Evolutionary conservation across 169 alveolate genomes (phyloP).

Genomic region (Plasmodium relictum): DNA sequence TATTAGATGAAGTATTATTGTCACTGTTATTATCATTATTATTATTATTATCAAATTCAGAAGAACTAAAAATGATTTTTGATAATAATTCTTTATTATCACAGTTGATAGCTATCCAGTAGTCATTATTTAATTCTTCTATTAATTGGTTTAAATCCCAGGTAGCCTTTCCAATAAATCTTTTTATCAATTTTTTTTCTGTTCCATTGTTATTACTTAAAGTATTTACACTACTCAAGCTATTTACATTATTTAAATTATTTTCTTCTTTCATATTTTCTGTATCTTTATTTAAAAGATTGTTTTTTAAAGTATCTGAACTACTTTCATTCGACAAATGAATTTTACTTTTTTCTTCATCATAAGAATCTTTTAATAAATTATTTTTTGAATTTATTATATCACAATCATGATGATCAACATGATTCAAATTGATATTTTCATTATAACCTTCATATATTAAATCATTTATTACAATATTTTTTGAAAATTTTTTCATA

Average conservation of each 20-base stretch:
- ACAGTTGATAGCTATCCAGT: constrained; percentile 71
- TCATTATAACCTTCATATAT: constrained; percentile 74
- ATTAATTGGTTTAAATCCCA: constrained; percentile 64
- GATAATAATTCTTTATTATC: constrained; percentile 57
- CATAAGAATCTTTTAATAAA: background rate
- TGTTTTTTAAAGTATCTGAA: too few species aligned
- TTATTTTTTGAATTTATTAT: too few species aligned
- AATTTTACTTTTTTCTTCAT: background rate
- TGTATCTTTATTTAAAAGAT: too few species aligned
- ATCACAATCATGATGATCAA: background rate
- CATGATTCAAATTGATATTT: background rate
- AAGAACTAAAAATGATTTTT: constrained; percentile 43
- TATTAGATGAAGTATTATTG: too few species aligned
- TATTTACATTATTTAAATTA: background rate
- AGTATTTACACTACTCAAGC: background rate
- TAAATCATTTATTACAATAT: constrained; percentile 57
- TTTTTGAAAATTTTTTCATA: constrained; percentile 57
- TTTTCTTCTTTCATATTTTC: background rate
- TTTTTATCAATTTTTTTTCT: constrained; percentile 32
- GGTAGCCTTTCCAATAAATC: constrained; percentile 70
- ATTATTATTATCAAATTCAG: background rate
- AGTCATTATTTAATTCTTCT: constrained; percentile 62
- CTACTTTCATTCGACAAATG: background rate
- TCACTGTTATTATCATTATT: background rate
- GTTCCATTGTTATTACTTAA: background rate